phyloP scores from a whole-genome alignment of 2,329 filamentous ascomycete species.

The Botryosphaeria agaves region DNA sequence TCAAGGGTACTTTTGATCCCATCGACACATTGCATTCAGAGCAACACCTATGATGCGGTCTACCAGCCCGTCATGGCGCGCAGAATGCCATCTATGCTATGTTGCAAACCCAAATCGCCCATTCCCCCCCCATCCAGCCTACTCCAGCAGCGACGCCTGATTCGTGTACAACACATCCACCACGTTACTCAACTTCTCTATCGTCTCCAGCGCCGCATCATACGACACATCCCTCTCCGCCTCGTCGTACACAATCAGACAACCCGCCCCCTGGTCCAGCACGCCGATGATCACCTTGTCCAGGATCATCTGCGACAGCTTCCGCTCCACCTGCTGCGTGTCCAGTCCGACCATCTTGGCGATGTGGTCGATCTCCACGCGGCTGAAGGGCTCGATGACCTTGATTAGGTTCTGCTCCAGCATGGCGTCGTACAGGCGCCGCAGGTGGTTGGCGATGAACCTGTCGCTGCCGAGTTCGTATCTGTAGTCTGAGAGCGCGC shows the following conservation, averaged over 20 bases:
- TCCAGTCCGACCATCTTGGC: conserved; percentile 96
- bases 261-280: conserved; percentile 91
- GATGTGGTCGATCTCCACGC: conserved; percentile 92
- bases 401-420: conserved; percentile 99
- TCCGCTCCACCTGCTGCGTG: conserved; percentile 91
- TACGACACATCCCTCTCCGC: conserved; percentile 85
- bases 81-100: neutral
- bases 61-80: too few species aligned
- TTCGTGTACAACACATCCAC: conserved; percentile 97
- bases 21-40: too few species aligned
- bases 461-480: conserved; percentile 87
- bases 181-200: conserved; percentile 92
- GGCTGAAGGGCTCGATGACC: conserved; percentile 96
- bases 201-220: conserved; percentile 82
- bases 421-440: conserved; percentile 94
- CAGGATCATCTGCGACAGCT: conserved; percentile 97
- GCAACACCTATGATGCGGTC: too few species aligned
- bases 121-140: conserved; percentile 12
- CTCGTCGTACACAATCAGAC: conserved; percentile 94
- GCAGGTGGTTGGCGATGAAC: conserved; percentile 94
- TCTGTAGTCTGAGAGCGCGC: conserved; percentile 73
- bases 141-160: conserved; percentile 91
- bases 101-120: neutral
- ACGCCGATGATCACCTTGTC: conserved; percentile 98
- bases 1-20: too few species aligned